Evolutionary conservation across 2,329 filamentous ascomycete genomes (phyloP).

Genomic region (Aspergillus ochraceoroseus): DNA sequence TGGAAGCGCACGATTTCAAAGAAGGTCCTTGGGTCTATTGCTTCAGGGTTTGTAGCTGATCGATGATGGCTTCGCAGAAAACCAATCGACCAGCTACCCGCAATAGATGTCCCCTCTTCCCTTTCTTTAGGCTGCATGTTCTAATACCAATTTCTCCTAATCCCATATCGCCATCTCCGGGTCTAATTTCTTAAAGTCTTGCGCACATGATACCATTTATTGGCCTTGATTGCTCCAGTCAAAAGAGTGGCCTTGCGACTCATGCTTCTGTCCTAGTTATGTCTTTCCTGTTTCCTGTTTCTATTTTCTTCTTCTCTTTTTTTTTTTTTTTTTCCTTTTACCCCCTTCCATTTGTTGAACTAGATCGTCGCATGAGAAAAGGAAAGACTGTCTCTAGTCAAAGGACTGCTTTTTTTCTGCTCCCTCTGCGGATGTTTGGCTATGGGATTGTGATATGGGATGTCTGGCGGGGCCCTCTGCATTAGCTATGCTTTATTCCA

Average conservation of each 20-base stretch:
- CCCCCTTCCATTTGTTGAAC: constrained; percentile 19
- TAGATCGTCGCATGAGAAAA: constrained; percentile 26
- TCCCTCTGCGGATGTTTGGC: constrained; percentile 16
- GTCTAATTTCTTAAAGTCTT: constrained; percentile 32
- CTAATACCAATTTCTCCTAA: constrained; percentile 36
- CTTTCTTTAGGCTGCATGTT: constrained; percentile 25
- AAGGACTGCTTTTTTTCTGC: constrained; percentile 16
- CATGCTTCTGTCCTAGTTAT: constrained; percentile 23
- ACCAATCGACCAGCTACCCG: constrained; percentile 35
- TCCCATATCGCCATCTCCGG: constrained; percentile 30
- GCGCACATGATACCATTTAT: constrained; percentile 38
- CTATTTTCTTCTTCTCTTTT: background rate
- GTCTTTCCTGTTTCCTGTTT: constrained; percentile 13
- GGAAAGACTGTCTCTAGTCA: constrained; percentile 17
- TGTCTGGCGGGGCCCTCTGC: constrained; percentile 23
- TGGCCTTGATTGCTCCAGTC: constrained; percentile 29
- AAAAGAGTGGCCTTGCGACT: constrained; percentile 32
- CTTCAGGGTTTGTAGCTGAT: constrained; percentile 25
- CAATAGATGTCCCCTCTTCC: constrained; percentile 33
- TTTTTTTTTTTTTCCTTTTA: constrained; percentile 3
- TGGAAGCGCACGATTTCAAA: constrained; percentile 9
- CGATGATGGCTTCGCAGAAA: constrained; percentile 36
- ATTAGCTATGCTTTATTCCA: constrained; percentile 19
- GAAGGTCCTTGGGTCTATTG: constrained; percentile 22
- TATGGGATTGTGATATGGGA: constrained; percentile 21